Base-by-base conservation (phyloP, 2,329 filamentous ascomycete genomes). In the Leptographium wingfieldii region DNA sequence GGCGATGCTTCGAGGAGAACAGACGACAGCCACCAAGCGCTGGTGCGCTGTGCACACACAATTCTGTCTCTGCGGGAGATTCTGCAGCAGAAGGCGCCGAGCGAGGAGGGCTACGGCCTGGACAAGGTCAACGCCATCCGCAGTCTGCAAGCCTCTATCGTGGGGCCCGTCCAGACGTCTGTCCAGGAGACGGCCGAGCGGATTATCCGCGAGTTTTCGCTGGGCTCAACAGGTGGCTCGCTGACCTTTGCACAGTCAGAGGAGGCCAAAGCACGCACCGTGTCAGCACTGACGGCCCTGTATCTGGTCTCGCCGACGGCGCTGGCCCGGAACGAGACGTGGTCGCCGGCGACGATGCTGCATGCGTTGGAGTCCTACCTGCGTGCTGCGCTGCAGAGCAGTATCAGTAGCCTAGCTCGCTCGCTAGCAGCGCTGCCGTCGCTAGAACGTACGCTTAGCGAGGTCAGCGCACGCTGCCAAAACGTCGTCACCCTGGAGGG, bases 401-500 rank as follows among this genome's bases (percentile, higher is more conserved):
- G 89, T 48, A 78, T 92, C 7, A 84, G 88, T 14, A 80, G 85
- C 0, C 77, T 99, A 11, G 79, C 87, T 1, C 80, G 91, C 27
- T 86, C 89, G 0, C 78, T 99, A 19, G 85, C 86, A 4, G 88
- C 90, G 61, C 78, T 97, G 2, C 89, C 92, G 0, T 87, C 82
- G 0, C 79, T 97, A 35, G 92, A 97, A 55, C 82, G 90, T 57
- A 87, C 90, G 0, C 78, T 97, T 1, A 77, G 83, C 19, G 94
- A 97, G 67, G 84, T 96, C 27, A 88, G 88, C 7, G 84, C 86
- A 5, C 81, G 89, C 54, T 96, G 92, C 69, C 92, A 96, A 70
- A 95, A 95, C 68, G 83, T 97, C 48, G 84, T 95, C n/a, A 90
- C 90, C 0, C 76, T 97, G 3, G 90, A 96, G 73, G 76, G 84